A percentile compares a stretch with the other conserved stretches of the same genome.
phyloP scores from a whole-genome alignment of 2,329 filamentous ascomycete species.

The Grosmannia clavigera region DNA sequence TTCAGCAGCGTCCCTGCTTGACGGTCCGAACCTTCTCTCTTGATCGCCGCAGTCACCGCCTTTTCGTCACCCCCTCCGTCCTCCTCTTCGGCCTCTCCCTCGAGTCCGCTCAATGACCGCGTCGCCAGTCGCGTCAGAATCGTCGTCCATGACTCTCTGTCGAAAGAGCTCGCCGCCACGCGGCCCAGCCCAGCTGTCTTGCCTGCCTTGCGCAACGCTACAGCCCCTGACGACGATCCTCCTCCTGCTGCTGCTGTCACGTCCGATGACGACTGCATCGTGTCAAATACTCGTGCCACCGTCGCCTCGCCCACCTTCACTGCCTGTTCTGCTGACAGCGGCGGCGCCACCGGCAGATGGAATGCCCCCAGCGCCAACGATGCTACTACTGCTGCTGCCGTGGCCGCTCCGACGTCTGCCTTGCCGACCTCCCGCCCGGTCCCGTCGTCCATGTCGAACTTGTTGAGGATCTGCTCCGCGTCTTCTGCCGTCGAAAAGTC shows the following conservation, averaged over 20 bases:
- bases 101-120: conserved; percentile 59
- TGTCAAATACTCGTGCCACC: conserved; percentile 64
- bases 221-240: not conserved
- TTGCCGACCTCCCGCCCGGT: conserved; percentile 27
- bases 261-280: conserved; percentile 63
- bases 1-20: conserved; percentile 31
- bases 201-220: not conserved
- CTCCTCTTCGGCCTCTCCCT: conserved; percentile 44
- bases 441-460: conserved; percentile 54
- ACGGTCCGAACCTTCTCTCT: not conserved
- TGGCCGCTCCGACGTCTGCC: not conserved
- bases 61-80: conserved; percentile 60
- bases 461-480: conserved; percentile 65
- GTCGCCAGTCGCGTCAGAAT: conserved; percentile 78
- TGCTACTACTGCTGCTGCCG: conserved; percentile 31
- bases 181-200: conserved; percentile 62
- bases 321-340: conserved; percentile 58
- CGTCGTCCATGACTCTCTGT: conserved; percentile 82
- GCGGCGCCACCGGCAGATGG: conserved; percentile 63
- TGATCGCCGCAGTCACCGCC: conserved; percentile 16
- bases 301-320: conserved; percentile 63
- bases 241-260: conserved; percentile 35
- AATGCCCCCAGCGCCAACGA: conserved; percentile 62
- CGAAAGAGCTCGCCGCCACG: conserved; percentile 71
- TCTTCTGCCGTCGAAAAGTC: conserved; percentile 70